Evolutionary conservation across 345 rosid genomes (phyloP), one percentile per base, ranked within the genome.

Genomic region (Hypericum perforatum): DNA sequence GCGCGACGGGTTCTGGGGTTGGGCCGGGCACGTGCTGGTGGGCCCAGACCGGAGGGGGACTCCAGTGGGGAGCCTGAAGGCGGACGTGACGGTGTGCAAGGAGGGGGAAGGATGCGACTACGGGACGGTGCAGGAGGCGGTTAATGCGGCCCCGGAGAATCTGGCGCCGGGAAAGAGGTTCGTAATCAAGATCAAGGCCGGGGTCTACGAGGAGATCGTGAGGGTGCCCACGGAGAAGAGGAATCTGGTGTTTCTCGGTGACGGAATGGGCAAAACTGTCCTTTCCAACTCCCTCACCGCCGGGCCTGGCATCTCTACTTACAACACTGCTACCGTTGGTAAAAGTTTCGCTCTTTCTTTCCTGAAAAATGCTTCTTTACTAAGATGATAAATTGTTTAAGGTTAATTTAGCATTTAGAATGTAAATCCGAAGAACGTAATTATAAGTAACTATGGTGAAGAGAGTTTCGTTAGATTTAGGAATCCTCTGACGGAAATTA

Each of bases 241-340:
- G 68, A 82, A 82, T 58, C 79, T 91, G 0, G 95, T 91, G 39
- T 87, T 91, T n/a, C 36, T 82, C 11, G 98, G 98, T 0, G 95
- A 87, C 0, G 96, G 96, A 14, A 78, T 71, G 74, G 95, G 96
- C 60, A 87, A 78, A 71, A 85, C 98, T n/a, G 81, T 91, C 40
- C 85, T 91, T 58, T 75, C 95, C 0, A 85, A 88, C 5, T 71
- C 90, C 8, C 53, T 72, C 14, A 71, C 57, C 11, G 89, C 56
- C 10, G 90, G 82, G 0, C 68, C 70, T n/a, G 94, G 98, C 6
- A 43, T 83, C 39, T 72, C 85, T 39, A 87, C 98, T 3, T 85
- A 78, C 39, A 72, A 79, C 49, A 61, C 96, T 8, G 92, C 98
- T 3, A 85, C 96, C 10, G 86, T 91, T 37, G 96, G 98, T 91